Conservation (phyloP, 495 filamentous ascomycete genomes). For the Bombardia bombarda region DNA sequence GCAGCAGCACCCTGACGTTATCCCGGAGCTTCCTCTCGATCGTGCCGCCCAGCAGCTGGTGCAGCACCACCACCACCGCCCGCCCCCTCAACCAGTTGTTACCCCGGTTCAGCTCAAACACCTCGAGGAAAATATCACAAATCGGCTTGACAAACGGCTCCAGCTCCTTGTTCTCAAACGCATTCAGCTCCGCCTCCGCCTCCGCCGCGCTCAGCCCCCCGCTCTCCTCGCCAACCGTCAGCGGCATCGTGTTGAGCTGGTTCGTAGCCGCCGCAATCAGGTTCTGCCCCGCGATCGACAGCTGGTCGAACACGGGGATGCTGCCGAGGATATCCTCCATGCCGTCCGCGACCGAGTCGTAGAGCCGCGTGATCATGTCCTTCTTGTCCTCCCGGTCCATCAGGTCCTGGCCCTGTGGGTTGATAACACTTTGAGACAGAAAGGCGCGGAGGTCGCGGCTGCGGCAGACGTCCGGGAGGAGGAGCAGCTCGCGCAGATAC, state of each 20-base stretch:
- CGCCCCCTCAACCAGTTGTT: conserved; percentile 93
- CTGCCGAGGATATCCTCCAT: conserved; percentile 97
- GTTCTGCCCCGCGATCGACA: conserved; percentile 87
- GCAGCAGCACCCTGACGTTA: conserved; percentile 55
- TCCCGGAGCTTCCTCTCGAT: conserved; percentile 94
- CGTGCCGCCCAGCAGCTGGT: conserved; percentile 78
- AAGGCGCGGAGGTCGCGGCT: conserved; percentile 90
- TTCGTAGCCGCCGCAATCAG: conserved; percentile 81
- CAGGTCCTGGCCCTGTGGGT: conserved; percentile 35
- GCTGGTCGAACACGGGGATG: conserved; percentile 89
- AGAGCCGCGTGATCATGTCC: conserved; percentile 89
- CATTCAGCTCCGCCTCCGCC: conserved; percentile 88
- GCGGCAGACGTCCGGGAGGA: conserved; percentile 86
- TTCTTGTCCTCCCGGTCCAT: conserved; percentile 54
- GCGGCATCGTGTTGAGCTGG: conserved; percentile 54
- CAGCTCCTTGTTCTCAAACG: conserved; percentile 78
- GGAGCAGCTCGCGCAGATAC: conserved; percentile 77
- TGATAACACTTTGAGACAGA: conserved; percentile 79
- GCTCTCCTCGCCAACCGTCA: conserved; percentile 35
- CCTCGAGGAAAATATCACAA: conserved; percentile 93
- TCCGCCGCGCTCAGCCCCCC: conserved; percentile 53
- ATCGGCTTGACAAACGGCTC: conserved; percentile 98
- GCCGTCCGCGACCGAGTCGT: conserved; percentile 91
- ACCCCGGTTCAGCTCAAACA: conserved; percentile 87
- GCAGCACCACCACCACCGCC: conserved; percentile 87